These are phyloP conservation scores for Arthrobotrys iridis DNA, from an alignment of 2,329 filamentous ascomycete genomes.

Conservation along the genomic window DNA sequence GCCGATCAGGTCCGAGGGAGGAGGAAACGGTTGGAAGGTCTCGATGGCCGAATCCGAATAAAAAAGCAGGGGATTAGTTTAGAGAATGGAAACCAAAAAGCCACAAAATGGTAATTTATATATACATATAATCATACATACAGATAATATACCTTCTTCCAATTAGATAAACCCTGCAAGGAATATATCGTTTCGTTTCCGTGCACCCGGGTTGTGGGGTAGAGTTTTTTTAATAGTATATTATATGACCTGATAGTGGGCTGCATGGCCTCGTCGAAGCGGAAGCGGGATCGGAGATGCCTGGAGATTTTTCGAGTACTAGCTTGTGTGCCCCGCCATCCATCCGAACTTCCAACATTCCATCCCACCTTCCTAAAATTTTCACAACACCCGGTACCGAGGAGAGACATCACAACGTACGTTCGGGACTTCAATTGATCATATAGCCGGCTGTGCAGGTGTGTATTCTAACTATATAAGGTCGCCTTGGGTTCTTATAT, in stretches of 20 bases:
- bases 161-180: not conserved
- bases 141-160: not conserved
- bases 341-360: conserved; percentile 16
- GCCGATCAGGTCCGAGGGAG: no score
- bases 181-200: not conserved
- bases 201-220: conserved; percentile 6
- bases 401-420: not conserved
- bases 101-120: conserved; percentile 1
- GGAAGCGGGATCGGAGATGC: conserved; percentile 15
- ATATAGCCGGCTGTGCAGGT: not conserved
- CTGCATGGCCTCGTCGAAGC: not conserved
- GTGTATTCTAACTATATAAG: not conserved
- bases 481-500: not conserved
- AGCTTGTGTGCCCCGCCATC: conserved; percentile 3
- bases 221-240: no score
- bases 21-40: not conserved
- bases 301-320: conserved; percentile 5
- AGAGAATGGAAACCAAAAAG: conserved; percentile 1
- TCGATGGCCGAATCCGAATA: not conserved
- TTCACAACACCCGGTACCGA: conserved; percentile 4
- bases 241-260: conserved; percentile 10
- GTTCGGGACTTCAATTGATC: not conserved
- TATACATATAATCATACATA: not conserved
- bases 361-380: conserved; percentile 31
- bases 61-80: not conserved